Conservation (phyloP, 2,329 filamentous ascomycete species). For the Emmonsiellopsis sp. region DNA sequence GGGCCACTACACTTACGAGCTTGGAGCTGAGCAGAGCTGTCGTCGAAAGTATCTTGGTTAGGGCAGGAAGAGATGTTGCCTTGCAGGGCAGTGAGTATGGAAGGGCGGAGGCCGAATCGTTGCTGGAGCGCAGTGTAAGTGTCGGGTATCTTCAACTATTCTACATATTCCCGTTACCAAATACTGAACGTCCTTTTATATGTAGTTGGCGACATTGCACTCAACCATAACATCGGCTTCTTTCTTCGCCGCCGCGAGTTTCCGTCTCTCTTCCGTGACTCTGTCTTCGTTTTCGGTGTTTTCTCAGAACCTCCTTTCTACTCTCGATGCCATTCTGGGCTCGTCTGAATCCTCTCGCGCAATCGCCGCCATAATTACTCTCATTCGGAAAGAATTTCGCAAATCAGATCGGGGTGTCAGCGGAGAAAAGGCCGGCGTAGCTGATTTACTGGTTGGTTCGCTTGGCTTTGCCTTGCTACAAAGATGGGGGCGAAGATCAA, state of each 20-base stretch:
- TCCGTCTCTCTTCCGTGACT: conserved; percentile 35
- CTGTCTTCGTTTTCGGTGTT: conserved; percentile 33
- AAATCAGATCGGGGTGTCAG: conserved; percentile 23
- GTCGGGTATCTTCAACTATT: background rate
- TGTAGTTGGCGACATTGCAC: conserved; percentile 34
- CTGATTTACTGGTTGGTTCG: conserved; percentile 34
- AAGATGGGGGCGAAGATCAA: conserved; percentile 36
- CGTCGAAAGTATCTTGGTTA: conserved; percentile 34
- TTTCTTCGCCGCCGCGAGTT: conserved; percentile 38
- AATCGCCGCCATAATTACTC: conserved; percentile 38
- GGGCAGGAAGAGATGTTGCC: conserved; percentile 36
- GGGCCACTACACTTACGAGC: conserved; percentile 35
- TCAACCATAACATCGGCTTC: conserved; percentile 37
- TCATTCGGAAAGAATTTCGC: conserved; percentile 36
- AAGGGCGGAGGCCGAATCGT: conserved; percentile 32
- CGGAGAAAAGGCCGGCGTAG: conserved; percentile 28
- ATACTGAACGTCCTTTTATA: conserved; percentile 5
- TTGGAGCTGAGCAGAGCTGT: conserved; percentile 36
- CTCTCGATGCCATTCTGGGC: conserved; percentile 37
- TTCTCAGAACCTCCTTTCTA: conserved; percentile 36
- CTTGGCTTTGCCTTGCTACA: conserved; percentile 38
- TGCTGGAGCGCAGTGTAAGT: conserved; percentile 38
- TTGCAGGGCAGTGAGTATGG: conserved; percentile 36
- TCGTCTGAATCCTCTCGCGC: conserved; percentile 41
- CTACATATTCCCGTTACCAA: background rate